A percentile compares a stretch with the other conserved stretches of the same genome.
Evolutionary conservation across 2,329 filamentous ascomycete species (phyloP).

Genomic region (Ceratocystis ficicola): DNA sequence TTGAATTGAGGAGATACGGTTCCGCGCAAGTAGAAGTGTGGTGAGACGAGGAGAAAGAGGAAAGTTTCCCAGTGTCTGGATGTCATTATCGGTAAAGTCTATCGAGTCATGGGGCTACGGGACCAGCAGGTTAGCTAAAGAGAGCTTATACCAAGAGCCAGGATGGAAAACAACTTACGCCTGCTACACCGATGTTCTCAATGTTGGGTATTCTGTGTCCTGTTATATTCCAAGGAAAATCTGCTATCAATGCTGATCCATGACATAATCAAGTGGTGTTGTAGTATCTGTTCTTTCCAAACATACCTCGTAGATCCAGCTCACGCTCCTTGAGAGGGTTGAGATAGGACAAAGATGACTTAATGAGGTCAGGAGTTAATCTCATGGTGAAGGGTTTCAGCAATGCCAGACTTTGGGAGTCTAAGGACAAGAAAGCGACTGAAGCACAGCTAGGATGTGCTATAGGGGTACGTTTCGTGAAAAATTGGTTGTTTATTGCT

Average conservation of each 20-base stretch:
- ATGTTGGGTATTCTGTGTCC: conserved; percentile 96
- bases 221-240: conserved; percentile 43
- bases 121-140: not conserved
- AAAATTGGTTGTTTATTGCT: not conserved
- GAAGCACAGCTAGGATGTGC: not conserved
- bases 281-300: conserved; percentile 96
- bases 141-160: not conserved
- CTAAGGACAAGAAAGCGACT: not conserved
- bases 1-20: conserved; percentile 75
- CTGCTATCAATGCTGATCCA: conserved; percentile 72
- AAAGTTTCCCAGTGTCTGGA: conserved; percentile 80
- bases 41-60: conserved; percentile 78
- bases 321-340: conserved; percentile 98
- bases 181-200: conserved; percentile 92
- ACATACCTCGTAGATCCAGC: conserved; percentile 97
- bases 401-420: not conserved
- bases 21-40: conserved; percentile 78
- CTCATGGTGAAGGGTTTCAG: conserved; percentile 52
- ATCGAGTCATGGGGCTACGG: conserved; percentile 82
- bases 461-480: not conserved
- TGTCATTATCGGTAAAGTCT: conserved; percentile 97
- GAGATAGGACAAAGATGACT: conserved; percentile 90
- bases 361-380: conserved; percentile 89
- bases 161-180: conserved; percentile 45
- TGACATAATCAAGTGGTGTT: conserved; percentile 49